These are phyloP conservation scores for Colletotrichum truncatum DNA, from an alignment of 2,329 filamentous ascomycete species.

Conservation along the genomic window DNA sequence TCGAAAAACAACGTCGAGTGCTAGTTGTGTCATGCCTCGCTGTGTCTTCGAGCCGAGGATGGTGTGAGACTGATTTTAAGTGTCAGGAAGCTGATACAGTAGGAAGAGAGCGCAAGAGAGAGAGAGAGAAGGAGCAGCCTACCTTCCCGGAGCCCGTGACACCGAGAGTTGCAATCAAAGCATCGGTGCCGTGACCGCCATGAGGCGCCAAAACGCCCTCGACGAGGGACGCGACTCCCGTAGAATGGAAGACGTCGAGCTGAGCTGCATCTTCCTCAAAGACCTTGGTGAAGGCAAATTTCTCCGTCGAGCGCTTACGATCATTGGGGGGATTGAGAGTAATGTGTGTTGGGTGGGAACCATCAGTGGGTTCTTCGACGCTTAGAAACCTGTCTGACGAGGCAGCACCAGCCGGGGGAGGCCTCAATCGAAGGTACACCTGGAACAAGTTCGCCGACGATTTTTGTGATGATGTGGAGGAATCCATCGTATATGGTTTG, in stretches of 20 bases:
- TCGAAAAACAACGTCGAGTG: slow-evolving; percentile 88
- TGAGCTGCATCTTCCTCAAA: slow-evolving; percentile 90
- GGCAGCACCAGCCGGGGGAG: slow-evolving; percentile 59
- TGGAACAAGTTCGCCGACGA: slow-evolving; percentile 74
- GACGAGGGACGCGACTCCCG: slow-evolving; percentile 77
- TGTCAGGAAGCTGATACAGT: no score
- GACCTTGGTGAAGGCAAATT: slow-evolving; percentile 92
- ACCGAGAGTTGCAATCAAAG: slow-evolving; percentile 88
- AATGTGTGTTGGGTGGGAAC: slow-evolving; percentile 70
- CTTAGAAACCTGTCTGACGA: slow-evolving; percentile 77
- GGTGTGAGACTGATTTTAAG: slow-evolving; percentile 86
- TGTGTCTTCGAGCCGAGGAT: slow-evolving; percentile 89
- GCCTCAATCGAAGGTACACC: slow-evolving; percentile 87
- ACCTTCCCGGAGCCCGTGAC: slow-evolving; percentile 98
- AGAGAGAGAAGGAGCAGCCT: slow-evolving; percentile 1
- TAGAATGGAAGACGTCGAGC: slow-evolving; percentile 85
- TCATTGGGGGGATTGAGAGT: slow-evolving; percentile 85
- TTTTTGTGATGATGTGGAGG: slow-evolving; percentile 22
- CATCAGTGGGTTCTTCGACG: slow-evolving; percentile 69
- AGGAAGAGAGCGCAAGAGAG: no score
- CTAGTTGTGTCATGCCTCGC: slow-evolving; percentile 89
- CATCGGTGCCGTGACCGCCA: slow-evolving; percentile 85
- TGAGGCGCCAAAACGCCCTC: slow-evolving; percentile 81
- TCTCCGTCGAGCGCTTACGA: slow-evolving; percentile 87
- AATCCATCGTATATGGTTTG: slow-evolving; percentile 18